Evolutionary conservation across 2,329 filamentous ascomycete genomes (phyloP).

Genomic region (Diaporthe ampelina): DNA sequence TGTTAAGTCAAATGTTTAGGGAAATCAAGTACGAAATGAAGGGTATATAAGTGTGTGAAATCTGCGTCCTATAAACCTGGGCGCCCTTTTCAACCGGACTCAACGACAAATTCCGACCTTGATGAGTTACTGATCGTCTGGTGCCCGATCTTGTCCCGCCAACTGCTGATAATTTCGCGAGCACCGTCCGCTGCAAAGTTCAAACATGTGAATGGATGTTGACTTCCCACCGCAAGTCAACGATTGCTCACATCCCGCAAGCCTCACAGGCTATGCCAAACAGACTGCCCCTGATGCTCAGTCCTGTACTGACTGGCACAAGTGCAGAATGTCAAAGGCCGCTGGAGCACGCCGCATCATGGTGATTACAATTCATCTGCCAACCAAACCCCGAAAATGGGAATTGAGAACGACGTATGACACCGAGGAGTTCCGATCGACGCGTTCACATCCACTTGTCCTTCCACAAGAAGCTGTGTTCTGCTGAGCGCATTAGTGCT

Average conservation of each 20-base stretch:
- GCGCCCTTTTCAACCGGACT: not conserved
- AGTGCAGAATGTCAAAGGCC: not conserved
- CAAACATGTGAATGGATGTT: not conserved
- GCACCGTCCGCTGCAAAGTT: not conserved
- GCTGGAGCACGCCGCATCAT: not conserved
- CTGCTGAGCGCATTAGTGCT: not conserved
- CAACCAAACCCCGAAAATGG: not conserved
- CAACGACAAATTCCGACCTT: not conserved
- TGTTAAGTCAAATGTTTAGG: fast-evolving
- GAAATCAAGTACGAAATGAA: too few species aligned
- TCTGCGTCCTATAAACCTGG: not conserved
- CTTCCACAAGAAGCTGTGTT: too few species aligned
- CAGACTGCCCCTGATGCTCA: not conserved
- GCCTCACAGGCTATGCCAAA: too few species aligned
- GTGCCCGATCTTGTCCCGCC: too few species aligned
- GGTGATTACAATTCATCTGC: not conserved
- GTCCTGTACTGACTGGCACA: not conserved
- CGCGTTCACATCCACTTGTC: not conserved
- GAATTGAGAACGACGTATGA: not conserved
- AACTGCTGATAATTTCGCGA: too few species aligned
- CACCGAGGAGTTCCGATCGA: not conserved
- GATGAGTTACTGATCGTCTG: too few species aligned
- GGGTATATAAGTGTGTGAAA: too few species aligned
- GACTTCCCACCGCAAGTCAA: fast-evolving
- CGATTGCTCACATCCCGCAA: not conserved